These are phyloP conservation scores for Diaporthe longicolla DNA, from an alignment of 2,329 filamentous ascomycete genomes.

Conservation along the genomic window DNA sequence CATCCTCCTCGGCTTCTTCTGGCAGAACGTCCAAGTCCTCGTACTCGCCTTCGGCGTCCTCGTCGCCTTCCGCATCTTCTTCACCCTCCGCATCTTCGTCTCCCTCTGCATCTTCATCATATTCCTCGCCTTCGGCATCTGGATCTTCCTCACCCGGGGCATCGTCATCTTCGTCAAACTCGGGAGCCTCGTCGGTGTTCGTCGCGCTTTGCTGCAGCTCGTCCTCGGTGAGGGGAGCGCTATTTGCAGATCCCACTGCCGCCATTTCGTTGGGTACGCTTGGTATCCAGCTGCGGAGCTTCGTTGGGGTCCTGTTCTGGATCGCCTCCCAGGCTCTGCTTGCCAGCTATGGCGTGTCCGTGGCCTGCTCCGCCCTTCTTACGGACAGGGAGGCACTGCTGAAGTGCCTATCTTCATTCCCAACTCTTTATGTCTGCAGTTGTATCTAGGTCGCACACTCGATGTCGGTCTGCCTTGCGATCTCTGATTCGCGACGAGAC, in stretches of 20 bases:
- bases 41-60: conserved; percentile 51
- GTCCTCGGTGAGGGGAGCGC: conserved; percentile 69
- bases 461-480: conserved; percentile 3
- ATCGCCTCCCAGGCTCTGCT: conserved; percentile 31
- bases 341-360: conserved; percentile 29
- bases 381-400: conserved; percentile 36
- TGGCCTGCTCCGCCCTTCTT: conserved; percentile 41
- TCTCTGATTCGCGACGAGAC: conserved; percentile 34
- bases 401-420: conserved; percentile 38
- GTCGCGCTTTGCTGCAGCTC: conserved; percentile 70
- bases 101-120: conserved; percentile 52
- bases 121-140: conserved; percentile 52
- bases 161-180: conserved; percentile 55
- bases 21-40: conserved; percentile 58
- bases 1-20: conserved; percentile 52
- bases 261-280: conserved; percentile 39
- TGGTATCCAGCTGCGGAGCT: conserved; percentile 24
- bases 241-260: conserved; percentile 58
- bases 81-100: conserved; percentile 51
- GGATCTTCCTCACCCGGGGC: conserved; percentile 47
- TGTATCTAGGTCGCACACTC: conserved; percentile 2
- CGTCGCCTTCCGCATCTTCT: conserved; percentile 51
- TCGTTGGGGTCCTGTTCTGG: conserved; percentile 26
- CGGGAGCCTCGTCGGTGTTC: conserved; percentile 62
- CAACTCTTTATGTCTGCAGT: not conserved